Evolutionary conservation across 495 filamentous ascomycete genomes (phyloP).

Genomic region (Lepraria neglecta): DNA sequence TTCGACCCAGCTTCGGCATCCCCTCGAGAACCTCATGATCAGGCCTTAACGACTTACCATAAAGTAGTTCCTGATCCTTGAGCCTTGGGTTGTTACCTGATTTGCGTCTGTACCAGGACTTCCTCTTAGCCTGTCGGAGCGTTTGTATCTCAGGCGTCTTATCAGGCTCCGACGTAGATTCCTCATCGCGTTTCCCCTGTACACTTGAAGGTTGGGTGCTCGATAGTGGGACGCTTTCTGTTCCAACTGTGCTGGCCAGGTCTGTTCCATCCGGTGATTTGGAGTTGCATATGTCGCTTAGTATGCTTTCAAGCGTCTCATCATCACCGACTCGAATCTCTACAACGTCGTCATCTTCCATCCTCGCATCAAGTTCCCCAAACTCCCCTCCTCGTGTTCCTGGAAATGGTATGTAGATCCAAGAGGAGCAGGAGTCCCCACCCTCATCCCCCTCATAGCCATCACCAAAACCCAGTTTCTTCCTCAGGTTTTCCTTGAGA

Average conservation of each 20-base stretch:
- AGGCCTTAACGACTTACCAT: no score
- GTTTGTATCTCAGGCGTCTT: not conserved
- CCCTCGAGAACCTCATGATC: not conserved
- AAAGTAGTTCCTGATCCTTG: not conserved
- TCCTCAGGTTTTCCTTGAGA: not conserved
- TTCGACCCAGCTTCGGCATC: not conserved
- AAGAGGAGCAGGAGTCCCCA: not conserved
- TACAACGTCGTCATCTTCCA: slow-evolving; percentile 1
- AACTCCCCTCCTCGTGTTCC: not conserved
- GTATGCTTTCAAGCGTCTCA: slow-evolving; percentile 12
- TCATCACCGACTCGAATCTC: slow-evolving; percentile 14
- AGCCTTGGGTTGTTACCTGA: not conserved
- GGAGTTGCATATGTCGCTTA: not conserved
- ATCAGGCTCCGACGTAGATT: not conserved
- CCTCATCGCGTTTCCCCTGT: not conserved
- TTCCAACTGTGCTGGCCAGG: not conserved
- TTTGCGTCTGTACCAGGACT: not conserved
- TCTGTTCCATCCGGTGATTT: not conserved
- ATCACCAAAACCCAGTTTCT: not conserved
- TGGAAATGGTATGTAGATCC: slow-evolving; percentile 8
- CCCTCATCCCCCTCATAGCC: not conserved
- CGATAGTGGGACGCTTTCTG: not conserved
- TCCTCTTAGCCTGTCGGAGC: not conserved
- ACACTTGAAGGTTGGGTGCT: not conserved
- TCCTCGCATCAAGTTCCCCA: not conserved